phyloP scores from a whole-genome alignment of 75 land plant species.

The Isoetes taiwanensis region DNA sequence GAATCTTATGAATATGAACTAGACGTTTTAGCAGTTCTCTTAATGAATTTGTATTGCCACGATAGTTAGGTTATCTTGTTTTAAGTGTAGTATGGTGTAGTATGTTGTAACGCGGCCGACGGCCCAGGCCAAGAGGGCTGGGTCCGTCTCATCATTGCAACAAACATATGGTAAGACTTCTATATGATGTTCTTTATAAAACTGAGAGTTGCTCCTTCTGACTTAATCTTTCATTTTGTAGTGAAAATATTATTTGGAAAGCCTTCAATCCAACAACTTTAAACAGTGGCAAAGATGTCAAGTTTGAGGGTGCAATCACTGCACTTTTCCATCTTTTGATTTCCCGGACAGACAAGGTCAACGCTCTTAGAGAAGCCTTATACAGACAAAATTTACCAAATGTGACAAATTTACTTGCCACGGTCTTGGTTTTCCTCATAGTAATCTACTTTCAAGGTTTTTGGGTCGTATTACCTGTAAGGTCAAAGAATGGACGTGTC shows the following conservation, averaged over 20 bases:
- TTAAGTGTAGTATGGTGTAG: too few species aligned
- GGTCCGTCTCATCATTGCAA: too few species aligned
- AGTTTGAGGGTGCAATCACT: slow-evolving; percentile 7
- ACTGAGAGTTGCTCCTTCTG: too few species aligned
- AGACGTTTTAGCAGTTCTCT: too few species aligned
- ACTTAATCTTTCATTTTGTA: not conserved
- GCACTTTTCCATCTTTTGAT: slow-evolving; percentile 5
- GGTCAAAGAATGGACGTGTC: slow-evolving; percentile 3
- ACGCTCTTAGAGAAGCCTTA: not conserved
- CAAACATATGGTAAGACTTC: too few species aligned
- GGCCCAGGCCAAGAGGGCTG: too few species aligned
- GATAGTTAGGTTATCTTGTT: too few species aligned
- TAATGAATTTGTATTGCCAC: too few species aligned
- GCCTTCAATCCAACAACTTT: not conserved
- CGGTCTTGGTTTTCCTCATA: not conserved
- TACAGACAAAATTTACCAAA: slow-evolving; percentile 5
- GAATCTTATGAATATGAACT: too few species aligned
- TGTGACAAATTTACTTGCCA: slow-evolving; percentile 2
- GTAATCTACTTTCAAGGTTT: slow-evolving; percentile 4
- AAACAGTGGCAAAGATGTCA: not conserved
- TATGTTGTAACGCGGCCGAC: too few species aligned
- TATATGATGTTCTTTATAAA: too few species aligned
- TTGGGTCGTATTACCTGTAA: not conserved
- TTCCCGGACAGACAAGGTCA: not conserved
- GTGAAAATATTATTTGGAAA: slow-evolving; percentile 4